These are phyloP conservation scores for Gigaspora rosea DNA, from an alignment of 192 early-diverging fungal species.

Conservation along the genomic window DNA sequence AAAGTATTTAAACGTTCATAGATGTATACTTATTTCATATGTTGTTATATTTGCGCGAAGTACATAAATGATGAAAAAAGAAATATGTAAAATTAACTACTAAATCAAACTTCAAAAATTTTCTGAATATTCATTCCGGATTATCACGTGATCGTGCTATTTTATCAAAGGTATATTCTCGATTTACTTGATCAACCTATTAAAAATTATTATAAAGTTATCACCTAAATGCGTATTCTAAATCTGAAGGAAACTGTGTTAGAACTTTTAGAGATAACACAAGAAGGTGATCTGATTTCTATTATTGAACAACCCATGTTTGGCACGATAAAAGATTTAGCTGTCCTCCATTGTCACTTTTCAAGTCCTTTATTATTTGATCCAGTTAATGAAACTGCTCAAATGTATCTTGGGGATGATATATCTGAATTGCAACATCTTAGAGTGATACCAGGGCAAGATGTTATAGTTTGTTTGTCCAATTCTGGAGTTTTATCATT, in stretches of 20 bases:
- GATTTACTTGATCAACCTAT: neutral
- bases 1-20: too few species aligned
- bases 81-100: too few species aligned
- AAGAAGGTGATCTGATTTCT: slow-evolving; percentile 31
- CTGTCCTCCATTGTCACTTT: slow-evolving; percentile 34
- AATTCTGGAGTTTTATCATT: slow-evolving; percentile 45
- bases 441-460: neutral
- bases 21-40: too few species aligned
- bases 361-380: slow-evolving; percentile 8
- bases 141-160: too few species aligned
- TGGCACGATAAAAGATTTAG: slow-evolving; percentile 48
- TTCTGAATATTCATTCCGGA: too few species aligned
- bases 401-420: neutral
- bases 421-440: neutral
- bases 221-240: neutral
- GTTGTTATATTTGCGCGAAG: too few species aligned
- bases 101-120: too few species aligned
- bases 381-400: slow-evolving; percentile 7
- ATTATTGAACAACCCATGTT: slow-evolving; percentile 45
- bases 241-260: slow-evolving; percentile 21
- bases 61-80: too few species aligned
- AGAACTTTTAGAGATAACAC: slow-evolving; percentile 26
- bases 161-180: slow-evolving; percentile 15
- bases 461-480: slow-evolving; percentile 36
- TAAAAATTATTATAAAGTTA: neutral